A percentile compares a stretch with the other conserved stretches of the same genome.
Evolutionary conservation across 805 yeast species (phyloP).

Genomic region (Nakazawaea ambrosiae): DNA sequence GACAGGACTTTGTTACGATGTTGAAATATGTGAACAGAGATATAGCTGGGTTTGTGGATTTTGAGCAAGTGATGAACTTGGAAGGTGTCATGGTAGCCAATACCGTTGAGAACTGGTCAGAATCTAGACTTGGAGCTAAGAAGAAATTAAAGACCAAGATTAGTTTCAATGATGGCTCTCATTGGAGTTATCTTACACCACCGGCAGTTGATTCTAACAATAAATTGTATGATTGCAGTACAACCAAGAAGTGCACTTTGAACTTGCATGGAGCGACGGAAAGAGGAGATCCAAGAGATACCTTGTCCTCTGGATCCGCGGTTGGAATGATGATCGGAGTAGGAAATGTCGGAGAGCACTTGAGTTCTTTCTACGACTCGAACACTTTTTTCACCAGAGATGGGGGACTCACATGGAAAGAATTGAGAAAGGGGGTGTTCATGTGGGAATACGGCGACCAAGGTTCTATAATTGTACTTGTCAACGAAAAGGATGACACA

Average conservation of each 20-base stretch:
- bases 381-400: constrained; percentile 61
- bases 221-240: constrained; percentile 32
- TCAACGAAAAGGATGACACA: constrained; percentile 53
- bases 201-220: constrained; percentile 60
- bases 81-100: constrained; percentile 82
- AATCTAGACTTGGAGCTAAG: constrained; percentile 33
- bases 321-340: constrained; percentile 77
- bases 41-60: constrained; percentile 70
- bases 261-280: constrained; percentile 87
- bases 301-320: constrained; percentile 79
- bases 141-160: constrained; percentile 64
- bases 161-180: constrained; percentile 84
- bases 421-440: constrained; percentile 60
- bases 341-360: constrained; percentile 75
- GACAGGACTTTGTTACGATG: constrained; percentile 70
- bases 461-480: constrained; percentile 76
- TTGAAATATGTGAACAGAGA: constrained; percentile 70
- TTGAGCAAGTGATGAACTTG: constrained; percentile 72
- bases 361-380: constrained; percentile 43
- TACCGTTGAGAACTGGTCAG: constrained; percentile 48
- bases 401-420: constrained; percentile 84
- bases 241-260: constrained; percentile 62
- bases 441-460: constrained; percentile 95
- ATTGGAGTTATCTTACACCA: constrained; percentile 67
- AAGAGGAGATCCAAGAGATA: constrained; percentile 70